Percentiles rank a stretch among this genome's conserved stretches.
Evolutionary conservation across 768 basidiomycete species (phyloP).

Genomic region (Myochromella boudieri): DNA sequence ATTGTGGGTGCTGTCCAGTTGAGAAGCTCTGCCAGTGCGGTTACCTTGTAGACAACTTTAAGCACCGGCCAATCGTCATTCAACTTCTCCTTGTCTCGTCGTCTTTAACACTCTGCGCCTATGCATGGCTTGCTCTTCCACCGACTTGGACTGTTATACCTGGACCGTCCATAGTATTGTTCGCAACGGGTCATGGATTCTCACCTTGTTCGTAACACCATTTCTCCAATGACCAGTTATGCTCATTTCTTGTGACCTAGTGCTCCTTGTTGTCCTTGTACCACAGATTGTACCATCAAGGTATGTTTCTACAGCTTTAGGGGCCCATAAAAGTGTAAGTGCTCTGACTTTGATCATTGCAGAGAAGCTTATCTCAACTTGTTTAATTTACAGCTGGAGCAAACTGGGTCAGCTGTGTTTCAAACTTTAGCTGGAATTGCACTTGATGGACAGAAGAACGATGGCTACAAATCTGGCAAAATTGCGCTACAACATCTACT

Average conservation of each 20-base stretch:
- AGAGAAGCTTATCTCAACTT: not conserved
- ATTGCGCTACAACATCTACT: slow-evolving; percentile 54
- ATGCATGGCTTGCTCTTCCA: slow-evolving; percentile 66
- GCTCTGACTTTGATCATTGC: not conserved
- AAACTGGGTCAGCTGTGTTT: slow-evolving; percentile 70
- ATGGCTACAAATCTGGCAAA: slow-evolving; percentile 21
- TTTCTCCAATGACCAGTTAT: too few relatives aligned
- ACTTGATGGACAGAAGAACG: slow-evolving; percentile 48
- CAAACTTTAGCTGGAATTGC: slow-evolving; percentile 72
- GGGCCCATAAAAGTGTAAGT: slow-evolving; percentile 76
- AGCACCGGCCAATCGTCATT: slow-evolving; percentile 56
- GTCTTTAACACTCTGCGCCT: slow-evolving; percentile 57
- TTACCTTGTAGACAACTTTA: slow-evolving; percentile 60
- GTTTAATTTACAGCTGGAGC: slow-evolving; percentile 66
- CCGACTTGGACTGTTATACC: slow-evolving; percentile 56
- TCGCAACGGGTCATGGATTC: slow-evolving; percentile 72
- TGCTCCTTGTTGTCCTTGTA: slow-evolving; percentile 72
- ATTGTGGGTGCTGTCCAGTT: not conserved
- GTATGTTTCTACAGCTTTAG: slow-evolving; percentile 77
- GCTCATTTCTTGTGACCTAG: slow-evolving; percentile 32
- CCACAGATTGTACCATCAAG: slow-evolving; percentile 68
- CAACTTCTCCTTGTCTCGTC: slow-evolving; percentile 60
- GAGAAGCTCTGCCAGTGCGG: too few relatives aligned
- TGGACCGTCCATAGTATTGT: slow-evolving; percentile 59
- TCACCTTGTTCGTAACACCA: slow-evolving; percentile 60